These are phyloP conservation scores for Setomelanomma holmii DNA, from an alignment of 2,329 filamentous ascomycete species.

Conservation along the genomic window DNA sequence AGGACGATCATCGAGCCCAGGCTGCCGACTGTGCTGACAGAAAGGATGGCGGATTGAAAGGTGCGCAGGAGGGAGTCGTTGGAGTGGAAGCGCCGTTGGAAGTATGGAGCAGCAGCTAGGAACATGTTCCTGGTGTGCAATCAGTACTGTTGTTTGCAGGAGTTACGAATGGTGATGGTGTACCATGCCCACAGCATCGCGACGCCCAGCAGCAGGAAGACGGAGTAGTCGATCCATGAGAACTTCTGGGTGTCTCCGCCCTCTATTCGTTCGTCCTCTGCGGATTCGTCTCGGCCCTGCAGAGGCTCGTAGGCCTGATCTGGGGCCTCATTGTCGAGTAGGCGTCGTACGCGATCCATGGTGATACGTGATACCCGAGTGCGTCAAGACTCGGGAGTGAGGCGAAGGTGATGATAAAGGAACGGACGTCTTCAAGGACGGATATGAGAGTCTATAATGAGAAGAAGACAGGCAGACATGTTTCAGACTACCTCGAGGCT, in stretches of 20 bases:
- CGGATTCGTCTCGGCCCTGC: slow-evolving; percentile 44
- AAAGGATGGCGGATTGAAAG: slow-evolving; percentile 89
- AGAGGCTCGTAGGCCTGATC: slow-evolving; percentile 48
- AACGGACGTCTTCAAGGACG: slow-evolving; percentile 10
- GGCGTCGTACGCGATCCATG: slow-evolving; percentile 46
- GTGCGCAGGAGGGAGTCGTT: slow-evolving; percentile 75
- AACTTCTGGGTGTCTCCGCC: slow-evolving; percentile 58
- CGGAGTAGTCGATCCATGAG: slow-evolving; percentile 84
- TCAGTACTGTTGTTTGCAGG: slow-evolving; percentile 9
- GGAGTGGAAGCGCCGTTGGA: slow-evolving; percentile 78
- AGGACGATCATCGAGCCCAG: slow-evolving; percentile 77
- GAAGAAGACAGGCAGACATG: slow-evolving; percentile 27
- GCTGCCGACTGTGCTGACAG: slow-evolving; percentile 85
- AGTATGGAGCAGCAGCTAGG: slow-evolving; percentile 91
- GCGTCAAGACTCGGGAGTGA: too few species aligned
- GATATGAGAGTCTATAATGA: slow-evolving; percentile 1
- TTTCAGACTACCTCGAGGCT: slow-evolving; percentile 13
- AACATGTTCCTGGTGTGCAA: slow-evolving; percentile 87
- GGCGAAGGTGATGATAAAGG: too few species aligned
- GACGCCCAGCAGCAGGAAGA: slow-evolving; percentile 85
- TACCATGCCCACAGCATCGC: slow-evolving; percentile 99
- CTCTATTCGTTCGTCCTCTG: slow-evolving; percentile 44
- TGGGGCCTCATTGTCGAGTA: slow-evolving; percentile 35
- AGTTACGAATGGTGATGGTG: slow-evolving; percentile 25
- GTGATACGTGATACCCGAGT: background rate